Percentiles rank a stretch among this genome's conserved stretches.
Evolutionary conservation across 2,329 filamentous ascomycete genomes (phyloP).

Genomic region (Ambrosiella cleistominuta): DNA sequence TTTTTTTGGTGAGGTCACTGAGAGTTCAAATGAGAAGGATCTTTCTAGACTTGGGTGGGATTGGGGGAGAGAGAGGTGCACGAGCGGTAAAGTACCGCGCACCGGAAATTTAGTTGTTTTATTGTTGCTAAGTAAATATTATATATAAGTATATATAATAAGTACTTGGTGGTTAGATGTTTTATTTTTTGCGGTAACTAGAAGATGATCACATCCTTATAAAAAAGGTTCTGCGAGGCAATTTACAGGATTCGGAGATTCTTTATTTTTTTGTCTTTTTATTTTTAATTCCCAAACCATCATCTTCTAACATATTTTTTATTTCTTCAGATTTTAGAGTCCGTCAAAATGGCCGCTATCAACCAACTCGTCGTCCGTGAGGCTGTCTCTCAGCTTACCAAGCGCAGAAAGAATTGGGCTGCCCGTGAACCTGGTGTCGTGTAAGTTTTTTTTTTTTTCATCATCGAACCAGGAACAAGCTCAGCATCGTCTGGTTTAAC

Average conservation of each 20-base stretch:
- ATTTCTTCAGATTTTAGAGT: constrained; percentile 11
- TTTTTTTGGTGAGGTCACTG: too few relatives aligned
- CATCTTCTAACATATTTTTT: neutral
- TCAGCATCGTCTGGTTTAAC: neutral
- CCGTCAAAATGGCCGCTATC: constrained; percentile 25
- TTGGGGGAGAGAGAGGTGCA: too few relatives aligned
- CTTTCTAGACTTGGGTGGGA: too few relatives aligned
- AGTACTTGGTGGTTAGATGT: too few relatives aligned
- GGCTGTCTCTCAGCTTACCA: constrained; percentile 22
- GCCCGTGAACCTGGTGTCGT: constrained; percentile 24
- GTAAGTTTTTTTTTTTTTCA: constrained; percentile 1
- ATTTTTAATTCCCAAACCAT: neutral
- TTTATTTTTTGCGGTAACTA: too few relatives aligned
- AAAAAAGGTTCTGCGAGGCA: neutral
- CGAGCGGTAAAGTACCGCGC: too few relatives aligned
- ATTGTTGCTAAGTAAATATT: too few relatives aligned
- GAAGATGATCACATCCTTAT: too few relatives aligned
- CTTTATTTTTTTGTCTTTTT: constrained; percentile 2
- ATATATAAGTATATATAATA: too few relatives aligned
- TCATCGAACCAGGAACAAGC: neutral
- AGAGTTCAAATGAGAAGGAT: too few relatives aligned
- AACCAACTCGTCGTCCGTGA: constrained; percentile 23
- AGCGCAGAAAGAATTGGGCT: constrained; percentile 25
- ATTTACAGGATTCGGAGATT: neutral
- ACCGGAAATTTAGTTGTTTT: too few relatives aligned